A percentile compares a stretch with the other conserved stretches of the same genome.
phyloP scores from a whole-genome alignment of 495 filamentous ascomycete species.

The Penicillium odoratum region DNA sequence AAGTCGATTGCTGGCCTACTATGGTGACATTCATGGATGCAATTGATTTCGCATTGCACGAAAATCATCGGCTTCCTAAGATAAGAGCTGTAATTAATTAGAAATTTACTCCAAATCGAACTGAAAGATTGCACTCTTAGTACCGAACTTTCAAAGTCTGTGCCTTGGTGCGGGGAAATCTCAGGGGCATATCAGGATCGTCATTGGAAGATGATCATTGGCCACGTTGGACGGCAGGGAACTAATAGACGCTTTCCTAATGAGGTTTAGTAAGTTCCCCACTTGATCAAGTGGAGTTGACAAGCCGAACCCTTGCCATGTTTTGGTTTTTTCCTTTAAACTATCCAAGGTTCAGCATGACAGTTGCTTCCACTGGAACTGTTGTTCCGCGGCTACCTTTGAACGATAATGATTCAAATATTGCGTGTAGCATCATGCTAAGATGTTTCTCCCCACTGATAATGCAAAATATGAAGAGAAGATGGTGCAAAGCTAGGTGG shows the following conservation, averaged over 20 bases:
- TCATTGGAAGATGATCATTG: slow-evolving; percentile 1
- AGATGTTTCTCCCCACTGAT: neutral
- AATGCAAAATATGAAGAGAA: neutral
- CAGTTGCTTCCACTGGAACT: neutral
- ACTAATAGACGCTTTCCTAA: neutral
- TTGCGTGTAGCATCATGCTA: neutral
- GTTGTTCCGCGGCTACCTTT: neutral
- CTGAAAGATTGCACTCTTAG: no score
- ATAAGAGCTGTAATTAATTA: no score
- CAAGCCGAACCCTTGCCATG: neutral
- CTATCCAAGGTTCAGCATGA: neutral
- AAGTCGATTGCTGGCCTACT: no score
- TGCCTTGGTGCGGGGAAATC: slow-evolving; percentile 2
- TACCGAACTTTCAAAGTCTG: neutral
- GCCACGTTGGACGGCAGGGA: neutral
- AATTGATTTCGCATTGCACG: no score
- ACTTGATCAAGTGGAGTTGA: neutral
- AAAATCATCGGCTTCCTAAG: no score
- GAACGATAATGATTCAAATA: neutral
- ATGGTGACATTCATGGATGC: no score
- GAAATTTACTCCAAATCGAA: no score
- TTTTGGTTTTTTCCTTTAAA: neutral
- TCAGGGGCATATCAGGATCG: slow-evolving; percentile 18
- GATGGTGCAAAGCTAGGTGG: neutral
- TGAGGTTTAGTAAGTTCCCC: neutral